Conservation (phyloP, 2,329 filamentous ascomycete genomes). For the Huntiella omanensis region DNA sequence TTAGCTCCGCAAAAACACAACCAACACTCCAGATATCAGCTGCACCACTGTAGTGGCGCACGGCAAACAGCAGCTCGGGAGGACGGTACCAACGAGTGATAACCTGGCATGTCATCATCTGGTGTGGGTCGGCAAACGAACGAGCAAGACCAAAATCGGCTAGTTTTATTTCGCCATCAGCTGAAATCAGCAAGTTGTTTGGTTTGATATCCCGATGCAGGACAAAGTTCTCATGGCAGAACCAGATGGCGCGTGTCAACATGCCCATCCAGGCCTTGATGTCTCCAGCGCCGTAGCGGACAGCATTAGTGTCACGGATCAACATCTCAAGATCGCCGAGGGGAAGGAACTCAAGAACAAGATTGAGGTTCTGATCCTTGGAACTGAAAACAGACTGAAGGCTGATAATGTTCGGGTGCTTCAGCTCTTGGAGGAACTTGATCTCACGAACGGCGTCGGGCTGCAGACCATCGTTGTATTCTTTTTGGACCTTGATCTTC, state of each 20-base stretch:
- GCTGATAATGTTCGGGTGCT: slow-evolving; percentile 87
- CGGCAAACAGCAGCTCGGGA: slow-evolving; percentile 82
- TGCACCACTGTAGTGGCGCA: slow-evolving; percentile 70
- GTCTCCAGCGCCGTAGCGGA: slow-evolving; percentile 72
- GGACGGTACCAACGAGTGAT: slow-evolving; percentile 96
- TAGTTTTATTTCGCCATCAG: slow-evolving; percentile 82
- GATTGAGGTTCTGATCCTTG: slow-evolving; percentile 88
- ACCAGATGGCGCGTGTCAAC: slow-evolving; percentile 84
- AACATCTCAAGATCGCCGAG: slow-evolving; percentile 90
- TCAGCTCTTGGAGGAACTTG: slow-evolving; percentile 84
- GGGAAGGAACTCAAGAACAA: slow-evolving; percentile 85
- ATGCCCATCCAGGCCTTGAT: slow-evolving; percentile 99
- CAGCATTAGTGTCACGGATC: slow-evolving; percentile 61
- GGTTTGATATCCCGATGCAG: slow-evolving; percentile 97
- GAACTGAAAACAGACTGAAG: slow-evolving; percentile 86
- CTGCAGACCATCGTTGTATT: slow-evolving; percentile 78
- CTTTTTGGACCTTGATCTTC: slow-evolving; percentile 73
- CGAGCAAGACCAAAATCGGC: slow-evolving; percentile 94
- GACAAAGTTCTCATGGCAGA: slow-evolving; percentile 87
- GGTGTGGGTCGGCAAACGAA: slow-evolving; percentile 72
- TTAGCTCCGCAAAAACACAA: slow-evolving; percentile 79
- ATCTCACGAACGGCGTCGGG: slow-evolving; percentile 93
- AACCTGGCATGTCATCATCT: slow-evolving; percentile 79
- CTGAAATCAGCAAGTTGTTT: slow-evolving; percentile 89
- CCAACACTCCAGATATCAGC: slow-evolving; percentile 93